These are phyloP conservation scores for Calonectria fujianensis DNA, from an alignment of 2,329 filamentous ascomycete species.

Conservation along the genomic window DNA sequence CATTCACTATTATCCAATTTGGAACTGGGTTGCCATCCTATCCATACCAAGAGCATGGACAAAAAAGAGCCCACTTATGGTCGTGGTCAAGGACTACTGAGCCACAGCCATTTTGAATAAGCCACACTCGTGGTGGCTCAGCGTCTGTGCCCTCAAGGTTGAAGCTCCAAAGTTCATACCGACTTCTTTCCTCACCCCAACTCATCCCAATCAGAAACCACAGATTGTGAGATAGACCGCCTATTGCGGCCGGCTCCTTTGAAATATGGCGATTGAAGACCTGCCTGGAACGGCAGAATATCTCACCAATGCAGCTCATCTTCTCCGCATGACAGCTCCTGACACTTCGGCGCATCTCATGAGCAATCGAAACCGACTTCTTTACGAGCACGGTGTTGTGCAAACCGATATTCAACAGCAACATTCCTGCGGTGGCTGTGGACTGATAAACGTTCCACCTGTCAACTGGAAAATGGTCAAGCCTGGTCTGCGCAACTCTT, in stretches of 20 bases:
- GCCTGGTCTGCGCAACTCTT: conserved; percentile 57
- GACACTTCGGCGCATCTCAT: conserved; percentile 77
- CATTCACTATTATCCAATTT: not conserved
- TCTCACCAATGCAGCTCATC: conserved; percentile 76
- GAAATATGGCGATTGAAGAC: conserved; percentile 50
- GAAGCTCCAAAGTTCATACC: conserved; percentile 24
- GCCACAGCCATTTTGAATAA: conserved; percentile 24
- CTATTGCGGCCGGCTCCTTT: not conserved
- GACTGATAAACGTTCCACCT: conserved; percentile 72
- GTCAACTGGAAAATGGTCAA: conserved; percentile 67
- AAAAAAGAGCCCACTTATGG: not conserved
- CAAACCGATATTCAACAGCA: conserved; percentile 70
- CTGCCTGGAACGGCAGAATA: conserved; percentile 62
- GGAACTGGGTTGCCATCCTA: not conserved
- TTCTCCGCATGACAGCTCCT: conserved; percentile 71
- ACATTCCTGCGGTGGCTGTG: conserved; percentile 75
- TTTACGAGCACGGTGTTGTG: conserved; percentile 67
- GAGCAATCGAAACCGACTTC: conserved; percentile 69
- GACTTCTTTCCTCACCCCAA: conserved; percentile 18
- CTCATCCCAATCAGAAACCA: not conserved
- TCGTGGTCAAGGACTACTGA: conserved; percentile 7
- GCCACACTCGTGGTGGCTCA: conserved; percentile 21
- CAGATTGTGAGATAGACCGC: not conserved
- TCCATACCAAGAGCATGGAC: not conserved
- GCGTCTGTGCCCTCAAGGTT: conserved; percentile 39